phyloP scores from a whole-genome alignment of 495 filamentous ascomycete genomes.

The Apodospora peruviana region DNA sequence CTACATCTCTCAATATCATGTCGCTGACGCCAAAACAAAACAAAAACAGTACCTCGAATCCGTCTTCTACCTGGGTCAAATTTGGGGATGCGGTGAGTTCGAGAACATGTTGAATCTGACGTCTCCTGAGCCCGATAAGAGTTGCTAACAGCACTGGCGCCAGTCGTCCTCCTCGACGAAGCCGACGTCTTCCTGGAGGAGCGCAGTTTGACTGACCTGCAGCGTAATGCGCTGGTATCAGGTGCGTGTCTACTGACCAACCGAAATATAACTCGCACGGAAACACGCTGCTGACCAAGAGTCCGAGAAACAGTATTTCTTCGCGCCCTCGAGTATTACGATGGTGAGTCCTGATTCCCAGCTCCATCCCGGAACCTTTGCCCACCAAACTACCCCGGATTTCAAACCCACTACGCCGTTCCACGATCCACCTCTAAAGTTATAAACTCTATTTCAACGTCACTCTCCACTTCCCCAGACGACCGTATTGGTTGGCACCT shows the following conservation, averaged over 20 bases:
- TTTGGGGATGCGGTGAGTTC: neutral
- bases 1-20: no score
- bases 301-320: neutral
- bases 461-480: conserved; percentile 5
- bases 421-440: no score
- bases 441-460: neutral
- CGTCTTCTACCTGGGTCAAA: neutral
- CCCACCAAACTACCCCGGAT: no score
- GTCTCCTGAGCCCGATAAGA: neutral
- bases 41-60: neutral
- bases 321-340: neutral
- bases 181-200: neutral
- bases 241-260: neutral
- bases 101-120: neutral
- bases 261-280: neutral
- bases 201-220: neutral
- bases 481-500: no score
- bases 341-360: neutral
- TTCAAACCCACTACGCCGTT: no score
- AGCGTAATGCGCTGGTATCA: neutral
- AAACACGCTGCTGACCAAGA: no score
- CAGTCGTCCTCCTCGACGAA: neutral
- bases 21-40: neutral
- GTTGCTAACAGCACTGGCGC: no score
- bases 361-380: neutral